phyloP scores from a whole-genome alignment of 2,329 filamentous ascomycete species.

The Xylaria sp. region DNA sequence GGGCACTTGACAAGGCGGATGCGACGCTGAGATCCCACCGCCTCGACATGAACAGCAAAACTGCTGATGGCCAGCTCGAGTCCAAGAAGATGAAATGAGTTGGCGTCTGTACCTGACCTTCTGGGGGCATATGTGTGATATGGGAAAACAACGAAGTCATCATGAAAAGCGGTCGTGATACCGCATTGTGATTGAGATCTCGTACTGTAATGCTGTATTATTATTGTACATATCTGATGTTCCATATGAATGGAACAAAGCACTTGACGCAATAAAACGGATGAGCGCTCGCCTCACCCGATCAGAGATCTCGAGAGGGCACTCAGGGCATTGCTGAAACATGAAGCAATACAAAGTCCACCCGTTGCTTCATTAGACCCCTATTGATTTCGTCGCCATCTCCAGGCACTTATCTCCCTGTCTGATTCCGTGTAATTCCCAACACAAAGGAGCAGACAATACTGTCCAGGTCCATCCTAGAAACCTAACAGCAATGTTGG shows the following conservation, averaged over 20 bases:
- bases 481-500: background rate
- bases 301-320: background rate
- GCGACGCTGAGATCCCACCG: constrained; percentile 21
- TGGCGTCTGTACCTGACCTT: background rate
- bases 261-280: background rate
- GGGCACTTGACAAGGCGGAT: constrained; percentile 26
- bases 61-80: constrained; percentile 7
- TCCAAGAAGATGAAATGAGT: constrained; percentile 25
- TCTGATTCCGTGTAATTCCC: background rate
- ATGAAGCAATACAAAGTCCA: background rate
- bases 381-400: background rate
- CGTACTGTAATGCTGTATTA: background rate
- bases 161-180: background rate
- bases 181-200: background rate
- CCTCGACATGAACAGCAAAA: background rate
- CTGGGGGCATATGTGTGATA: background rate
- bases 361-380: background rate
- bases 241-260: background rate
- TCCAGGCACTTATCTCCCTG: background rate
- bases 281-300: background rate
- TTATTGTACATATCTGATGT: background rate
- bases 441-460: background rate
- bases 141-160: background rate
- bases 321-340: background rate
- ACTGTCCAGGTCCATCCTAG: background rate